Evolutionary conservation across 2,329 filamentous ascomycete species (phyloP).

Genomic region (Penicillium sp.): DNA sequence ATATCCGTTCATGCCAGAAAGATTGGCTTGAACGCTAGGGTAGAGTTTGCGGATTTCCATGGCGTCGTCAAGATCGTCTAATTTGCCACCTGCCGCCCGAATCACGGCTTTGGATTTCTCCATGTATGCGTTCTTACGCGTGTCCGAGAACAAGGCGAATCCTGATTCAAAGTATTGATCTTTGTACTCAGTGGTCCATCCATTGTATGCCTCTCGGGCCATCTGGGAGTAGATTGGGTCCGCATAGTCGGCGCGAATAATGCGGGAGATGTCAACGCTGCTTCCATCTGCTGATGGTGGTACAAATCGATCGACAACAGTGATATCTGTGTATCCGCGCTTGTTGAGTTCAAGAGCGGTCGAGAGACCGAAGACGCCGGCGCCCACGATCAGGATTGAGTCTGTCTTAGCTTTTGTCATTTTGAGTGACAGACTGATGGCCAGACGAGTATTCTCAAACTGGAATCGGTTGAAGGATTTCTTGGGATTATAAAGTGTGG

Average conservation of each 20-base stretch:
- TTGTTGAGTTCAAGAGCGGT: slow-evolving; percentile 63
- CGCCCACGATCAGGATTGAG: slow-evolving; percentile 58
- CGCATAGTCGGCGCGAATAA: slow-evolving; percentile 70
- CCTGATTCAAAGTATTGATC: slow-evolving; percentile 28
- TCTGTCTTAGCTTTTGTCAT: slow-evolving; percentile 23
- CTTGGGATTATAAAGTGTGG: not conserved
- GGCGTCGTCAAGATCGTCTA: slow-evolving; percentile 43
- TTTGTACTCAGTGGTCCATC: slow-evolving; percentile 52
- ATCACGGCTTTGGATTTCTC: slow-evolving; percentile 36
- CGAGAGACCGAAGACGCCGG: slow-evolving; percentile 17
- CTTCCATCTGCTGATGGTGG: slow-evolving; percentile 55
- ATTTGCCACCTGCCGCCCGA: slow-evolving; percentile 34
- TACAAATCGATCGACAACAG: slow-evolving; percentile 54
- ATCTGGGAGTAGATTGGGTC: slow-evolving; percentile 71
- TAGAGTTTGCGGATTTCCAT: slow-evolving; percentile 22
- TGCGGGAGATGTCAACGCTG: slow-evolving; percentile 57
- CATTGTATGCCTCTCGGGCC: slow-evolving; percentile 67
- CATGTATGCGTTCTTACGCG: slow-evolving; percentile 26
- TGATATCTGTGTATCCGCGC: slow-evolving; percentile 53
- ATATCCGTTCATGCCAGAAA: slow-evolving; percentile 63
- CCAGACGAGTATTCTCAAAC: not conserved
- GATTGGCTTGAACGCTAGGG: slow-evolving; percentile 46
- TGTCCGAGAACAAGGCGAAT: slow-evolving; percentile 31
- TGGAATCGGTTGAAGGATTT: not conserved
- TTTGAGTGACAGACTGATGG: slow-evolving; percentile 8